These are phyloP conservation scores for Morella rubra DNA, from an alignment of 306 rosid genomes.

Conservation along the genomic window DNA sequence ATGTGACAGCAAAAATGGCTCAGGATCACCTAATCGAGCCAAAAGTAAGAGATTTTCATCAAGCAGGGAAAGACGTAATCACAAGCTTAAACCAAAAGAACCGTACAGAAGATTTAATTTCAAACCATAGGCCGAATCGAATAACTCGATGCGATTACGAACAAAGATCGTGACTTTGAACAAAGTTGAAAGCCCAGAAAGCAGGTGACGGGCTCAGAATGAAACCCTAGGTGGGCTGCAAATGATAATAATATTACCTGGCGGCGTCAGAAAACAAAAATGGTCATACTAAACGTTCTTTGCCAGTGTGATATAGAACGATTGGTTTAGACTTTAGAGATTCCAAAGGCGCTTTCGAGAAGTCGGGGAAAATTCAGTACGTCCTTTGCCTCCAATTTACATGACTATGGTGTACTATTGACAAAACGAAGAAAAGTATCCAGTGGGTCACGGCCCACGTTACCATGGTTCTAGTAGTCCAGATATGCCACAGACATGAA, in stretches of 20 bases:
- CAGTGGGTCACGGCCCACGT: background rate
- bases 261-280: constrained; percentile 28
- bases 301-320: background rate
- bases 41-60: constrained; percentile 1
- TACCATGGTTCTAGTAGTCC: no score
- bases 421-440: background rate
- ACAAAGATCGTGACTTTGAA: background rate
- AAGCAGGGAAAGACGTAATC: constrained; percentile 4
- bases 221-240: constrained; percentile 35
- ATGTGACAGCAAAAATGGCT: background rate
- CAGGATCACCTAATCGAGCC: background rate
- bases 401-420: constrained; percentile 3
- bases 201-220: background rate
- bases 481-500: no score
- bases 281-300: background rate
- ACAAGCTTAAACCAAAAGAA: constrained; percentile 14
- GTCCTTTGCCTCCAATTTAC: constrained; percentile 20
- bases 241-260: background rate
- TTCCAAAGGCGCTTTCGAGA: constrained; percentile 20
- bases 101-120: background rate
- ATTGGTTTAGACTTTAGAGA: constrained; percentile 27
- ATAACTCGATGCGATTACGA: constrained; percentile 4
- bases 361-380: background rate
- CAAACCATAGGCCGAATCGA: background rate
- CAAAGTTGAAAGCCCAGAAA: background rate